Conservation (phyloP, 345 rosid genomes). For the Linum usitatissimum region DNA sequence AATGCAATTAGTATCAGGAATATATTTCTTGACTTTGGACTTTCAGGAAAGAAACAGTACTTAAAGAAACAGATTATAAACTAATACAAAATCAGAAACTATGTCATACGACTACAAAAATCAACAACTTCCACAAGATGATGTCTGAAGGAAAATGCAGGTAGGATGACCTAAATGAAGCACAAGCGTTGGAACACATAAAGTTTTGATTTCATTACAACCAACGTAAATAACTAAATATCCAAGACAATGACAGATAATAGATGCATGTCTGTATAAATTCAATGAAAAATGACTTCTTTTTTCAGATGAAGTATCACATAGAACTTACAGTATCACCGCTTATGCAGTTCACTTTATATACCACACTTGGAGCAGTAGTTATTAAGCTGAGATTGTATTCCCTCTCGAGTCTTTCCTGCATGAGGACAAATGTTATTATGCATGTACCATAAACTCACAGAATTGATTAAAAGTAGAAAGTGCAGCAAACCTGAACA, state of each 20-base stretch:
- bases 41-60: not conserved
- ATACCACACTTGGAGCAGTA: conserved; percentile 99
- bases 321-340: conserved; percentile 73
- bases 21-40: too few relatives aligned
- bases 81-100: not conserved
- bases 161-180: not conserved
- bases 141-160: not conserved
- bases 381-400: conserved; percentile 91
- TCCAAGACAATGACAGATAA: not conserved
- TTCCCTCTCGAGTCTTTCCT: conserved; percentile 99
- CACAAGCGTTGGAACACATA: not conserved
- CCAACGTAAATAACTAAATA: not conserved
- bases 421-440: conserved; percentile 18
- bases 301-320: conserved; percentile 9
- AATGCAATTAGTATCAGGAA: too few relatives aligned
- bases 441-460: conserved; percentile 3
- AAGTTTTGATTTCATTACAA: too few relatives aligned
- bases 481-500: conserved; percentile 62
- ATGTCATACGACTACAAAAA: not conserved
- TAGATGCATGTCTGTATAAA: not conserved
- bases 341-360: conserved; percentile 62
- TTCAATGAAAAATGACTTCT: not conserved
- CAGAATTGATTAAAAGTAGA: conserved; percentile 7
- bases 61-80: not conserved
- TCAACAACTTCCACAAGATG: not conserved